Evolutionary conservation across 1,284 basidiomycete species (phyloP), one percentile per base, ranked within the genome.

Genomic region (Kwoniella shivajii): DNA sequence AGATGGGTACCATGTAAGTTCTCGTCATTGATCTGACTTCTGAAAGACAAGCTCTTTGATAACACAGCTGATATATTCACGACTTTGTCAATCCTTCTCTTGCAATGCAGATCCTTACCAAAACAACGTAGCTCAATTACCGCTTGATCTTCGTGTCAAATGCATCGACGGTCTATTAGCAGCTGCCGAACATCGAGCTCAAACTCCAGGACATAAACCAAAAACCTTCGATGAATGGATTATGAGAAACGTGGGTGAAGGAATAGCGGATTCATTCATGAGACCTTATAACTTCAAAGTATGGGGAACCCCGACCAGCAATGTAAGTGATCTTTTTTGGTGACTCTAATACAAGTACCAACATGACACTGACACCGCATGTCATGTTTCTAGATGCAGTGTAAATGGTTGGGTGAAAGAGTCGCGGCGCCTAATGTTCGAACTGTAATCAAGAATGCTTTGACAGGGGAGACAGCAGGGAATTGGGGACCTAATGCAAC

Each of bases 271-370:
- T 52, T 63, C 79, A 53, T 83, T 83, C 68, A 83, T 83, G 82
- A 69, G 80, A 44, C 81, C 81, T 37, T 83, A 83, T 73, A 83
- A 83, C 72, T 82, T 79, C 76, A 82, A 82, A 66, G 82, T 83
- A 13, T 83, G 82, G 82, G 82, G 80, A 43, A 79, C 81, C 9
- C 80, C 79, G 30, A 81, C 81, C 11, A 78, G 73, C 37, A 68
- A 76, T 54, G 74, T 78, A 47, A 60, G 72, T 60, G 6, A 11
- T 18, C 3, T 0, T 16, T 16, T 34, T 9, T 9, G 37, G 20
- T 37, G 20, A n/a, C 34, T 9, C 11, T 13, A 13, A 29, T 29
- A n/a, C 6, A 31, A n/a, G 2, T 22, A 2, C 10, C n/a, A 22
- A 20, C 14, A n/a, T 16, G 22, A 14, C 24, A 24, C 51, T 33